Conservation (phyloP, 2,329 filamentous ascomycete genomes). For the Sphaerulina vaccinii region DNA sequence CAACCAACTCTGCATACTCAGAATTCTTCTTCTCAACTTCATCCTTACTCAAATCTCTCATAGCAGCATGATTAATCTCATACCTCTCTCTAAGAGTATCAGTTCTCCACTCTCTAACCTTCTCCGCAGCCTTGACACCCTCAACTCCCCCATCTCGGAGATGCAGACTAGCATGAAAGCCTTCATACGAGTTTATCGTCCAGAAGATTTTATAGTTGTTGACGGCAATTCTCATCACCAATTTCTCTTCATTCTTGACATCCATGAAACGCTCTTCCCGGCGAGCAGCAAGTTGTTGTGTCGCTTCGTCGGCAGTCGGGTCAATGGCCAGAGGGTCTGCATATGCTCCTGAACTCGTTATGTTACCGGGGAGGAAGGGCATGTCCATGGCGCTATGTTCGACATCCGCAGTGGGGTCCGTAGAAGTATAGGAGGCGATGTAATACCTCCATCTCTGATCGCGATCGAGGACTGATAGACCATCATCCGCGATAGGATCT, state of each 20-base stretch:
- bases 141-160: constrained; percentile 39
- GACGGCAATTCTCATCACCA: constrained; percentile 47
- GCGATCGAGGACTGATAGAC: constrained; percentile 51
- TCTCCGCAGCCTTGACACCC: constrained; percentile 36
- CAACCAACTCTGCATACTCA: constrained; percentile 21
- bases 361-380: constrained; percentile 43
- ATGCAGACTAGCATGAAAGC: constrained; percentile 38
- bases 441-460: constrained; percentile 86
- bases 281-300: constrained; percentile 5
- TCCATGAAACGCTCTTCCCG: constrained; percentile 23
- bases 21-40: constrained; percentile 48
- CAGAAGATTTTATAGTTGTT: constrained; percentile 46
- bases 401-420: constrained; percentile 70
- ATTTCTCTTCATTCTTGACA: constrained; percentile 41
- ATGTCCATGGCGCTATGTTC: constrained; percentile 32
- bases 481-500: constrained; percentile 69
- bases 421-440: constrained; percentile 83
- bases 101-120: constrained; percentile 37
- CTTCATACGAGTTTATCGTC: constrained; percentile 43
- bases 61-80: constrained; percentile 47
- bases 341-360: constrained; percentile 40
- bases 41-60: constrained; percentile 48
- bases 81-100: constrained; percentile 43
- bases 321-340: too few species aligned
- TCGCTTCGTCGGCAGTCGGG: background rate